Base-by-base conservation (phyloP, 164 flowering plant genomes). In the Dillenia suffruticosa region DNA sequence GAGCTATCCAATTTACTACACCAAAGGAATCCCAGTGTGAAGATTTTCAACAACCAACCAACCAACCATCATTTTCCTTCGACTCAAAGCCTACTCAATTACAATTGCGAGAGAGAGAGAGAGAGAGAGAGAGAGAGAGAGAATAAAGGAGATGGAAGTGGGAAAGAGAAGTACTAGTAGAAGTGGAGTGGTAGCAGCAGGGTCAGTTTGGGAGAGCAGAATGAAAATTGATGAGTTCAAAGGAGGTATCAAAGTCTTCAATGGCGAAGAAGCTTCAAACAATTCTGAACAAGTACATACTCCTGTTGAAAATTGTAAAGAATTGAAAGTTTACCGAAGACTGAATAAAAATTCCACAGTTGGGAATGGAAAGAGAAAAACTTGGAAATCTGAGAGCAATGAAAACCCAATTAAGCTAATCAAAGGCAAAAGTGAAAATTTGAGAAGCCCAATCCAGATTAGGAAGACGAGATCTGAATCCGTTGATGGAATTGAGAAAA, bases 161-260 rank as follows among this genome's bases (percentile, higher is more conserved):
- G 63, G 67, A 49, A 68, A 78, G 12, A 74, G 71, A 50, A 70
- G 68, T 60, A 57, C 45, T 12, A 69, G 48, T 12, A 67, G 60
- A 40, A 60, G 53, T 24, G 68, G 61, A 13, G 81, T 77, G 9
- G 82, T 73, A 45, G 77, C 88, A 15, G 91, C 88, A 17, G 91
- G 90, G 54, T 89, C 96, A 49, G 87, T 84, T 48, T 89, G 96
- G 91, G 96, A 89, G 68, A 85, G 67, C 55, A 82, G 90, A 65
- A 89, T 89, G 86, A 85, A 82, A 71, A 59, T 65, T 40, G 96
- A 84, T 67, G 80, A 83, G 59, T 86, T 82, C n/a, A 86, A 84
- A 71, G 91, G 89, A 40, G 88, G 91, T 10, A 73, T 89, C 65
- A 85, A 80, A 69, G 90, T 83, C 56, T 85, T 84, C 70, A 76